Evolutionary conservation across 257 asterid genomes (phyloP), one percentile per base, ranked within the genome.

Genomic region (Solanum habrochaites): DNA sequence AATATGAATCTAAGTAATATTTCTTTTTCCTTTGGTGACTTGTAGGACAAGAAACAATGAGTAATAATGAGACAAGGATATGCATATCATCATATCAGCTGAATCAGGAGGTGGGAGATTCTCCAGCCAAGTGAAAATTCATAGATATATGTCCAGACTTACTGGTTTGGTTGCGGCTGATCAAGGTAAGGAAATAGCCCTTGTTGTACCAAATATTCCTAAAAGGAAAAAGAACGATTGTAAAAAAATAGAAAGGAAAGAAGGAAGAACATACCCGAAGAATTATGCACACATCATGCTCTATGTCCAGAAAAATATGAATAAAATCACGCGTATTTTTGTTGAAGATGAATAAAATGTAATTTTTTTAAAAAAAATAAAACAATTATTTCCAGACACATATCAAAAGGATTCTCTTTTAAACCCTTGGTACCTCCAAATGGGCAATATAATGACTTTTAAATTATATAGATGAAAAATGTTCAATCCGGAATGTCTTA

Each of bases 161-260:
- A 93, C 96, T 66, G 93, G 52, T 90, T 70, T 88, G 91, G 52
- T 78, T 67, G 93, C 77, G 86, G 91, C 45, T 69, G 91, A 58
- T 92, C 91, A 62, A 90, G 87, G 85, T 91, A 94, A 86, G 96
- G 87, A 56, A 85, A 64, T 43, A 91, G 87, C 64, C 91, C 87
- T 85, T 90, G 93, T 89, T 89, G 92, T 73, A 87, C 60, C 89
- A 89, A 75, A 42, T 89, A 89, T 92, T 90, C 93, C 94, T 92
- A 91, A 77, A 88, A 87, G 42, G n/a, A n/a, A 37, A 14, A 75
- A 37, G 70, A 73, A 78, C 5, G 31, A 47, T 35, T 60, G 69
- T 27, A 45, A 45, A 45, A 8, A 40, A 8, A 32, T 7, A 16
- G 12, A 40, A 13, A n/a, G 58, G 8, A 32, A 71, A 0, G 8